These are phyloP conservation scores for Olyra latifolia DNA, from an alignment of 176 grass and related monocot species.

Conservation along the genomic window DNA sequence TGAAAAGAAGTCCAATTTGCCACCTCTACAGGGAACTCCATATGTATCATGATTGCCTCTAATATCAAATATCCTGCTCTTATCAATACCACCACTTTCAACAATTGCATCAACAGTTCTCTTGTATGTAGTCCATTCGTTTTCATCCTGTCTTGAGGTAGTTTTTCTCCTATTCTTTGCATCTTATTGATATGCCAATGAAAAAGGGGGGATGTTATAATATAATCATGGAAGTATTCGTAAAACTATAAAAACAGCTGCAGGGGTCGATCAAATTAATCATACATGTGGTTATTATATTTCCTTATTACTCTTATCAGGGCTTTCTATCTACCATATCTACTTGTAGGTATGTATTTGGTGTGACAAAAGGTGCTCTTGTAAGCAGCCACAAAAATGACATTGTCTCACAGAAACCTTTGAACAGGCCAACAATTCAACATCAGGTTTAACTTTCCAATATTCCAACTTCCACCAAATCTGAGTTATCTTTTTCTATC, in stretches of 20 bases:
- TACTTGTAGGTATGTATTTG: background rate
- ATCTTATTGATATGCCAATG: constrained; percentile 51
- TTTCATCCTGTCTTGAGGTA: constrained; percentile 73
- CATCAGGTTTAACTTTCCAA: background rate
- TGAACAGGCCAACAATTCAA: background rate
- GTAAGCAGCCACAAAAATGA: background rate
- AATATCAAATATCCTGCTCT: constrained; percentile 83
- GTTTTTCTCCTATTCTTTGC: constrained; percentile 73
- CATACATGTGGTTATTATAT: background rate
- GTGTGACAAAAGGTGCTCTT: background rate
- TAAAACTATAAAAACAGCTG: constrained; percentile 2
- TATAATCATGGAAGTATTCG: background rate
- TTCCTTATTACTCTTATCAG: background rate
- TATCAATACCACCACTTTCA: constrained; percentile 51
- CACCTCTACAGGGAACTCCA: constrained; percentile 74
- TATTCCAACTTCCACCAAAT: background rate
- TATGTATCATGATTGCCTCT: constrained; percentile 99
- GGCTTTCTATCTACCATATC: background rate
- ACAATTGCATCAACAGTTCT: constrained; percentile 65
- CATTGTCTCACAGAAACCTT: background rate
- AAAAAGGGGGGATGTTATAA: constrained; percentile 24
- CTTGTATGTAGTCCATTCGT: constrained; percentile 79
- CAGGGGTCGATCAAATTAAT: background rate
- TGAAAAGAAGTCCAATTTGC: constrained; percentile 77
- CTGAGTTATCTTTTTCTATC: background rate